Conservation (phyloP, 1,284 basidiomycete genomes). For the Coniferiporia sulphurascens region DNA sequence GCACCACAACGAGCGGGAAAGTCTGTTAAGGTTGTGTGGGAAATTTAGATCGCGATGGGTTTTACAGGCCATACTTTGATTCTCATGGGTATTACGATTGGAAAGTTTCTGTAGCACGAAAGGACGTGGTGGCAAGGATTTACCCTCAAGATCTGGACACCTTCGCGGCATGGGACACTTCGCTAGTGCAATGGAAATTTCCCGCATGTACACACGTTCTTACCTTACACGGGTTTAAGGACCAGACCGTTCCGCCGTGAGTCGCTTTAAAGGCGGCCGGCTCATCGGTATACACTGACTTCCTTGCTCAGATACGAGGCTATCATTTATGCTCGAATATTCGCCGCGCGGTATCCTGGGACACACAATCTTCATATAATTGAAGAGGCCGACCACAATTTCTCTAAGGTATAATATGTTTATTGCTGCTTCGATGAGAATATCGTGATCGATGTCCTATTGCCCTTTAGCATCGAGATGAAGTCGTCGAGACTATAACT, state of each 20-base stretch:
- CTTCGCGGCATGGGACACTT: constrained; percentile 59
- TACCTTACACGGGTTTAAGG: constrained; percentile 63
- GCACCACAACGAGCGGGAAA: background rate
- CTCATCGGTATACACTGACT: background rate
- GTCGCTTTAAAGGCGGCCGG: constrained; percentile 25
- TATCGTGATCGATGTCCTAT: background rate
- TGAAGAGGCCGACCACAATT: constrained; percentile 73
- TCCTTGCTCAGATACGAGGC: constrained; percentile 56
- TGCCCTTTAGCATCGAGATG: constrained; percentile 42
- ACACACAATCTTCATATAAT: constrained; percentile 63
- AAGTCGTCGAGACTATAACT: constrained; percentile 55
- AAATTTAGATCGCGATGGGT: constrained; percentile 28
- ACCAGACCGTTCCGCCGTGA: constrained; percentile 62
- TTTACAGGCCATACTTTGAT: constrained; percentile 45
- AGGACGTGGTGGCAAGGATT: constrained; percentile 45
- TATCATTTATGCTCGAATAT: constrained; percentile 56
- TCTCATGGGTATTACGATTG: constrained; percentile 54
- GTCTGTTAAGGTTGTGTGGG: background rate
- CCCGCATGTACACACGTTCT: constrained; percentile 56
- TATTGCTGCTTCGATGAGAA: background rate
- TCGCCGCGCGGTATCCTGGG: constrained; percentile 52
- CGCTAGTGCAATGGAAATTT: constrained; percentile 59
- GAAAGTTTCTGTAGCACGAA: constrained; percentile 57
- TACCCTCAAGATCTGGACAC: constrained; percentile 51
- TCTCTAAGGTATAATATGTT: constrained; percentile 49